A percentile compares a stretch with the other conserved stretches of the same genome.
Evolutionary conservation across 1,284 basidiomycete genomes (phyloP).

Genomic region (Cryptococcus sp.): DNA sequence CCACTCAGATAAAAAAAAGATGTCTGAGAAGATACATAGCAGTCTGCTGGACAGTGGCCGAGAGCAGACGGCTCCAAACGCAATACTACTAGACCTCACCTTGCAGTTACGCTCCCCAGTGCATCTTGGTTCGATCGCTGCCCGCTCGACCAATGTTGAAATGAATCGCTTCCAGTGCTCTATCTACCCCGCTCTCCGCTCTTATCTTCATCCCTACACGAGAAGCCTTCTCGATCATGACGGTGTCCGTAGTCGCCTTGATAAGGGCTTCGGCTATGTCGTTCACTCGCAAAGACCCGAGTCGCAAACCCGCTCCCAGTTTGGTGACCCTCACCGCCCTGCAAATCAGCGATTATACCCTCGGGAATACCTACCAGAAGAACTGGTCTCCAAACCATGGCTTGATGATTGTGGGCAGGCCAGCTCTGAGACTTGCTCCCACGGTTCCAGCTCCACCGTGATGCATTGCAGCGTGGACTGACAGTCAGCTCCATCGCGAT

Average conservation of each 20-base stretch:
- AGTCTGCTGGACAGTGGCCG: no score
- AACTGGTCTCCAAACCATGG: conserved; percentile 57
- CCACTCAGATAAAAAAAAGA: no score
- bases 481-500: conserved; percentile 1
- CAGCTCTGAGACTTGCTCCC: conserved; percentile 62
- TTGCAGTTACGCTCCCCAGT: conserved; percentile 19
- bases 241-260: conserved; percentile 55
- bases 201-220: conserved; percentile 61
- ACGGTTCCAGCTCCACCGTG: conserved; percentile 72
- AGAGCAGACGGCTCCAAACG: no score
- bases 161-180: conserved; percentile 34
- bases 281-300: conserved; percentile 53
- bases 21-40: no score
- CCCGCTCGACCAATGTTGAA: conserved; percentile 35
- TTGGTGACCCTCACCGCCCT: conserved; percentile 65
- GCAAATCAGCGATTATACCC: not conserved
- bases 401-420: conserved; percentile 69
- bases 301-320: conserved; percentile 56
- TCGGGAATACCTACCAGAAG: conserved; percentile 6
- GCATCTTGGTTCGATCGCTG: conserved; percentile 26
- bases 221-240: conserved; percentile 63
- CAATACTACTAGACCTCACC: no score
- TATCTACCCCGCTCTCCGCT: conserved; percentile 49
- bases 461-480: conserved; percentile 54
- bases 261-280: conserved; percentile 56